These are phyloP conservation scores for Stachybotrys elegans DNA, from an alignment of 2,329 filamentous ascomycete genomes.

Conservation along the genomic window DNA sequence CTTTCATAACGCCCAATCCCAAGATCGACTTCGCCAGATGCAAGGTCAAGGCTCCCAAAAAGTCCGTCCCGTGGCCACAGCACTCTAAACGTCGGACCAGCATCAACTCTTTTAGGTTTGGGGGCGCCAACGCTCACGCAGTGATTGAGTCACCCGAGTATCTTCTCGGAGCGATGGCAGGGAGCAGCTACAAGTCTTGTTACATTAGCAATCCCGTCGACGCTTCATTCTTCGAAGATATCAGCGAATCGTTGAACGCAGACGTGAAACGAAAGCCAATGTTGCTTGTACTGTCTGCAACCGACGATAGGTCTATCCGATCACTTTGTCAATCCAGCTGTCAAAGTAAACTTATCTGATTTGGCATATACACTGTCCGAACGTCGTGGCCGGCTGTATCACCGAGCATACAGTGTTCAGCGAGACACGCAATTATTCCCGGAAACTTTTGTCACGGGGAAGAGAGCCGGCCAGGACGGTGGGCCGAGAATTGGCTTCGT, in stretches of 20 bases:
- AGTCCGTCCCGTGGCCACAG: slow-evolving; percentile 27
- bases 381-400: slow-evolving; percentile 11
- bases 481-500: slow-evolving; percentile 16
- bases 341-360: slow-evolving; percentile 14
- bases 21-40: slow-evolving; percentile 26
- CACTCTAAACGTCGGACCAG: slow-evolving; percentile 14
- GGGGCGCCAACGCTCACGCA: slow-evolving; percentile 36
- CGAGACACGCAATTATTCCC: not conserved
- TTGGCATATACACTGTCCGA: slow-evolving; percentile 23
- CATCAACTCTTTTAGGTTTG: slow-evolving; percentile 38
- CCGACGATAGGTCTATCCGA: slow-evolving; percentile 10
- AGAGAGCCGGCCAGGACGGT: not conserved
- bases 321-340: slow-evolving; percentile 20
- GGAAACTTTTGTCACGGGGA: slow-evolving; percentile 5
- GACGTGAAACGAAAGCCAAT: not conserved
- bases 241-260: not conserved
- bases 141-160: slow-evolving; percentile 22
- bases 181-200: not conserved
- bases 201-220: not conserved
- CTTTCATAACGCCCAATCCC: slow-evolving; percentile 29
- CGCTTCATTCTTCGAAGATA: not conserved
- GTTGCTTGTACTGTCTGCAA: slow-evolving; percentile 11
- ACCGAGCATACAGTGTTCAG: slow-evolving; percentile 14
- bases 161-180: not conserved
- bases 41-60: slow-evolving; percentile 20